Evolutionary conservation across 2,329 filamentous ascomycete genomes (phyloP).

Genomic region (Apiospora pterosperma): DNA sequence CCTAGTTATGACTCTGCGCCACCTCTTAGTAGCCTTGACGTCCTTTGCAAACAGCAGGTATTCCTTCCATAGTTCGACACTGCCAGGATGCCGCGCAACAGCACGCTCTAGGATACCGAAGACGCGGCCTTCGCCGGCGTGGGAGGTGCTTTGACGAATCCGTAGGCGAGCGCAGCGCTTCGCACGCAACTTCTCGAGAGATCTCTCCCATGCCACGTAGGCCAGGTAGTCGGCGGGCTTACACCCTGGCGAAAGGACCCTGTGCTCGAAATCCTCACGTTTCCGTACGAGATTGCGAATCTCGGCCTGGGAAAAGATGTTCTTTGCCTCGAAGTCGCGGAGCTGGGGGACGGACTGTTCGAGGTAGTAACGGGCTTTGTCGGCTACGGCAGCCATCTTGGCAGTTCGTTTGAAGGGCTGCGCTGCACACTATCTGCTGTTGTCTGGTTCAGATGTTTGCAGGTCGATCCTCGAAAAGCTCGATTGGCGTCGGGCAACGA

Average conservation of each 20-base stretch:
- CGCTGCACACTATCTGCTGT: not conserved
- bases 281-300: slow-evolving; percentile 86
- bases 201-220: slow-evolving; percentile 73
- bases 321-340: slow-evolving; percentile 86
- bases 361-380: slow-evolving; percentile 93
- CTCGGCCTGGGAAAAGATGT: slow-evolving; percentile 87
- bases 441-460: not conserved
- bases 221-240: slow-evolving; percentile 75
- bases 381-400: slow-evolving; percentile 76
- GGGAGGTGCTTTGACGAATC: slow-evolving; percentile 64
- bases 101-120: slow-evolving; percentile 88
- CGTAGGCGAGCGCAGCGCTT: slow-evolving; percentile 81
- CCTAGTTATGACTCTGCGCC: slow-evolving; percentile 60
- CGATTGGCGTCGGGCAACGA: not conserved
- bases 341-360: slow-evolving; percentile 91
- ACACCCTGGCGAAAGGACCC: slow-evolving; percentile 77
- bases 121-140: slow-evolving; percentile 76
- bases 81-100: slow-evolving; percentile 79
- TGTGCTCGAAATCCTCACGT: slow-evolving; percentile 90
- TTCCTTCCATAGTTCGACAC: slow-evolving; percentile 79
- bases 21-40: slow-evolving; percentile 62
- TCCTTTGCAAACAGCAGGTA: slow-evolving; percentile 80
- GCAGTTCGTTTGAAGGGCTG: not conserved
- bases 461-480: not conserved
- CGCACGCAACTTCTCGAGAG: slow-evolving; percentile 70